phyloP scores from a whole-genome alignment of 768 basidiomycete genomes.

The Pleurotus tuber-regium region DNA sequence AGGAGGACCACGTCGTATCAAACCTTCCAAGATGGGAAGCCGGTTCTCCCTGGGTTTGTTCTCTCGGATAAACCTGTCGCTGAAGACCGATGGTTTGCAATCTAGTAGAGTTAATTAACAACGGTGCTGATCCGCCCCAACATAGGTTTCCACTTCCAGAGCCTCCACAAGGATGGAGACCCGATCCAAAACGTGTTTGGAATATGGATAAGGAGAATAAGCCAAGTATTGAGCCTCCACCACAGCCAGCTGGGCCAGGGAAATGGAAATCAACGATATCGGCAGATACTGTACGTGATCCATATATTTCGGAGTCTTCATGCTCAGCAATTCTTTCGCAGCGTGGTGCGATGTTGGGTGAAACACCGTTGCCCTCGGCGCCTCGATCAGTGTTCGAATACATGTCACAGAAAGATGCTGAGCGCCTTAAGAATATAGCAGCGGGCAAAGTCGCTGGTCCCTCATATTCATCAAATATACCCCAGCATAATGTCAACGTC shows the following conservation, averaged over 20 bases:
- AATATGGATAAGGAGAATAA: slow-evolving; percentile 50
- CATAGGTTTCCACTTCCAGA: slow-evolving; percentile 82
- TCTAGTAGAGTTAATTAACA: background rate
- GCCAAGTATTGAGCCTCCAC: slow-evolving; percentile 15
- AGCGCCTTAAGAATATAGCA: slow-evolving; percentile 69
- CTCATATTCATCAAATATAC: slow-evolving; percentile 21
- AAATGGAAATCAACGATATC: slow-evolving; percentile 59
- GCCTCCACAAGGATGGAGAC: slow-evolving; percentile 80
- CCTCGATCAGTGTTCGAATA: slow-evolving; percentile 91
- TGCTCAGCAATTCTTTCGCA: slow-evolving; percentile 26
- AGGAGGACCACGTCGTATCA: slow-evolving; percentile 27
- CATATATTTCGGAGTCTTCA: background rate
- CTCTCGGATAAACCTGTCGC: slow-evolving; percentile 63
- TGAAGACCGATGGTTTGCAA: slow-evolving; percentile 65
- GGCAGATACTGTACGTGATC: slow-evolving; percentile 64
- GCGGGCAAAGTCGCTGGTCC: slow-evolving; percentile 25
- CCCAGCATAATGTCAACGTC: slow-evolving; percentile 36
- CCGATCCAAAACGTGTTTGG: slow-evolving; percentile 81
- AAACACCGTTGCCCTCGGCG: slow-evolving; percentile 64
- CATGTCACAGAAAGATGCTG: slow-evolving; percentile 88
- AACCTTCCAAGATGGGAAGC: slow-evolving; percentile 73
- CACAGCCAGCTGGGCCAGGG: slow-evolving; percentile 21
- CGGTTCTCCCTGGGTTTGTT: slow-evolving; percentile 73
- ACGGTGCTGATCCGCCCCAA: background rate
- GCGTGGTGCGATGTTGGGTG: slow-evolving; percentile 85